Percentiles rank a stretch among this genome's conserved stretches.
Conservation (phyloP, 148 eudicot genomes). For the Heliamphora exappendiculata region DNA sequence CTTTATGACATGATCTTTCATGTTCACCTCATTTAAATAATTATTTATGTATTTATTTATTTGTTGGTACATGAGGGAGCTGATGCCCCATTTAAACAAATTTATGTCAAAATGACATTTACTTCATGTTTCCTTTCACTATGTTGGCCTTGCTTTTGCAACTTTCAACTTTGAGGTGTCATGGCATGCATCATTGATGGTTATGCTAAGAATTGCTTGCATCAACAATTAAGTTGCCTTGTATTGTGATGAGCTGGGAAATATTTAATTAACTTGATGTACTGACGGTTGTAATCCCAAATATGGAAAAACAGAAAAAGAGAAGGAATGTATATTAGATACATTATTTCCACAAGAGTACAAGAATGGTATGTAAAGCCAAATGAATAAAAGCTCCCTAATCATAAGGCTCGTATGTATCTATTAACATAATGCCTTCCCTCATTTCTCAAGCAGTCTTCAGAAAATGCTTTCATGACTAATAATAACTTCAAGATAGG, state of each 20-base stretch:
- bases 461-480: not conserved
- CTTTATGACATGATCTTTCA: not conserved
- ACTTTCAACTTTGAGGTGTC: not conserved
- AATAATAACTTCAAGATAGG: too few species aligned
- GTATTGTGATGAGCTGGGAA: not conserved
- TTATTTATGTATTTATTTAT: too few species aligned
- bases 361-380: not conserved
- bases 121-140: not conserved
- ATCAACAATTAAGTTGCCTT: not conserved
- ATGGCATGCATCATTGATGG: not conserved
- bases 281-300: not conserved
- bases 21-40: not conserved
- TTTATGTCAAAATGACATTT: not conserved
- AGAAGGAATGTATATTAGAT: not conserved
- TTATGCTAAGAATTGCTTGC: not conserved
- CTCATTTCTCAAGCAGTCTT: not conserved
- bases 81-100: not conserved
- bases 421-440: not conserved
- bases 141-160: not conserved
- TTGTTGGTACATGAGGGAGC: too few species aligned
- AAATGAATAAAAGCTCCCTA: not conserved
- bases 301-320: not conserved
- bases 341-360: not conserved
- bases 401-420: not conserved
- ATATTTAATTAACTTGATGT: not conserved